Evolutionary conservation across 805 yeast genomes (phyloP).

Genomic region (Millerago galiae): DNA sequence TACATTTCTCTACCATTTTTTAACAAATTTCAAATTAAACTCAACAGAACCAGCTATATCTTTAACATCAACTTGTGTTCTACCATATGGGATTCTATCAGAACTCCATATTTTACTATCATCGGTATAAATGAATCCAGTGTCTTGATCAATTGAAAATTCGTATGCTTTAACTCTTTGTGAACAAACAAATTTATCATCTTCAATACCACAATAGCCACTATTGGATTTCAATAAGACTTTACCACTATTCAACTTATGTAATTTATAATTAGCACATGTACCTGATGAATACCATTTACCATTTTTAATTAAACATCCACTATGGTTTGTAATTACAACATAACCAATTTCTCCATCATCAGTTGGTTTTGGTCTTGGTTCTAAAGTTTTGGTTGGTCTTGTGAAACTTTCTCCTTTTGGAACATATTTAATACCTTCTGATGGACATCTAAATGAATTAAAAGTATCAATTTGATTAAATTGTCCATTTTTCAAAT

Average conservation of each 20-base stretch:
- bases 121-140: slow-evolving; percentile 1
- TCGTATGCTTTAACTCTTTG: slow-evolving; percentile 1
- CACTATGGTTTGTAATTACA: slow-evolving; percentile 44
- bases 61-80: slow-evolving; percentile 6
- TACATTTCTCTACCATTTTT: background rate
- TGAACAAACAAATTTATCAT: slow-evolving; percentile 7
- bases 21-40: slow-evolving; percentile 5
- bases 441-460: slow-evolving; percentile 57
- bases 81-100: slow-evolving; percentile 7
- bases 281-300: slow-evolving; percentile 76
- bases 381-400: slow-evolving; percentile 17
- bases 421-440: slow-evolving; percentile 63
- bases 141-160: slow-evolving; percentile 4
- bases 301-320: slow-evolving; percentile 83
- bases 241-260: slow-evolving; percentile 24
- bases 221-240: slow-evolving; percentile 58
- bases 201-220: slow-evolving; percentile 59
- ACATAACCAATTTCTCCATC: slow-evolving; percentile 39
- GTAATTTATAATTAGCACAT: slow-evolving; percentile 69
- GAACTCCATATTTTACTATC: slow-evolving; percentile 8
- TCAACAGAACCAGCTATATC: slow-evolving; percentile 7
- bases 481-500: slow-evolving; percentile 60
- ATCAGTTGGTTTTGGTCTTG: slow-evolving; percentile 27
- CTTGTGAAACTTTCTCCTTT: slow-evolving; percentile 18
- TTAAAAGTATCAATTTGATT: slow-evolving; percentile 53